Evolutionary conservation across 2,329 filamentous ascomycete species (phyloP), one percentile per base, ranked within the genome.

Genomic region (Fulvia fulva): DNA sequence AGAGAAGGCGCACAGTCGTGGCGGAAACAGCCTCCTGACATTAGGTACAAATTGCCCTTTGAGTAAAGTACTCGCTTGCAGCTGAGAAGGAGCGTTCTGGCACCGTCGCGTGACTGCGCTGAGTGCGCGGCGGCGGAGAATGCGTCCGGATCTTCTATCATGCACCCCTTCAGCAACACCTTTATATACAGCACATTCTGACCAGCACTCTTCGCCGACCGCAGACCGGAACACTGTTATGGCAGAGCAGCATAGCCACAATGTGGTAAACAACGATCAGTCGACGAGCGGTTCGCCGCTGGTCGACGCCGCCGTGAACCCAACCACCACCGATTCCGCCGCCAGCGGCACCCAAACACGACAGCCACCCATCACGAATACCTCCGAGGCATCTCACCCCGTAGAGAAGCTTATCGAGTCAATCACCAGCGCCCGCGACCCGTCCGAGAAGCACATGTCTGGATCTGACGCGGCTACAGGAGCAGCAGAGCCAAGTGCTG

Each of bases 201-300:
- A 66, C 62, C 37, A 53, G n/a, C 34, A n/a, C 43, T 50, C 44
- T 58, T 51, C 28, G 49, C 54, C 54, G 44, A 30, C 51, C 16
- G 59, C 62, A 71, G 70, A 59, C 56, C 53, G 53, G 58, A 57
- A 69, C 51, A 68, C 83, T 87, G 84, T 87, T 86, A 87, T 87
- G 84, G 84, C 84, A 86, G 84, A 86, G 83, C 81, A 84, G 82
- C 82, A 77, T 73, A 80, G 78, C 81, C 83, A 85, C 77, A 81
- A 87, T 87, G 84, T 86, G 84, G 84, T 87, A 85, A 84, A 84
- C 79, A 80, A 85, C 81, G 80, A 82, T 79, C 79, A 81, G 84
- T 87, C 84, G 83, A 80, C 83, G 78, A 82, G 82, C 80, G 82
- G 80, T 74, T 74, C 76, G 73, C 65, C 69, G 70, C 81, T 82